phyloP scores from a whole-genome alignment of 768 basidiomycete genomes.

The Boletus coccyginus region DNA sequence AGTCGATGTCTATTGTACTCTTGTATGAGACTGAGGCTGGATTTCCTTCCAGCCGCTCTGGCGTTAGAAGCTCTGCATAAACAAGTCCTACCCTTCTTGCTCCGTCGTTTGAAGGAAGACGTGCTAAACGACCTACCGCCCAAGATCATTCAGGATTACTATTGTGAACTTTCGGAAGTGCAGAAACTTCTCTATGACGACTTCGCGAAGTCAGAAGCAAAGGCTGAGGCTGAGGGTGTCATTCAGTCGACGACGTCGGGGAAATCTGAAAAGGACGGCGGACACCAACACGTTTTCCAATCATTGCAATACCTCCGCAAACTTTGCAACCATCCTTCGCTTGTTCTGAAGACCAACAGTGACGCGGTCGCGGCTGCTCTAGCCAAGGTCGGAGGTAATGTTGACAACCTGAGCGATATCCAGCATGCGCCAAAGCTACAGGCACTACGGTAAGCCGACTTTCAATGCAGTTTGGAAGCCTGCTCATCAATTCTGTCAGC shows the following conservation, averaged over 20 bases:
- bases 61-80: slow-evolving; percentile 97
- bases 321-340: slow-evolving; percentile 94
- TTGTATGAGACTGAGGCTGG: background rate
- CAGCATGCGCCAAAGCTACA: slow-evolving; percentile 92
- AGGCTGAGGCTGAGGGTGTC: slow-evolving; percentile 58
- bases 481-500: slow-evolving; percentile 39
- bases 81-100: slow-evolving; percentile 96
- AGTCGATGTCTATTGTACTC: slow-evolving; percentile 26
- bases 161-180: slow-evolving; percentile 93
- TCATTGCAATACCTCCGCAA: slow-evolving; percentile 95
- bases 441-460: slow-evolving; percentile 70
- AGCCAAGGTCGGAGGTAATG: slow-evolving; percentile 47
- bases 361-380: slow-evolving; percentile 59
- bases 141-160: slow-evolving; percentile 99
- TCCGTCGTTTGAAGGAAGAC: slow-evolving; percentile 96
- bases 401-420: slow-evolving; percentile 65
- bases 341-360: slow-evolving; percentile 76
- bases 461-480: background rate
- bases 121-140: slow-evolving; percentile 94
- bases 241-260: slow-evolving; percentile 45
- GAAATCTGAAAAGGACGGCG: slow-evolving; percentile 37
- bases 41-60: slow-evolving; percentile 63
- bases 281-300: slow-evolving; percentile 92
- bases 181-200: slow-evolving; percentile 96
- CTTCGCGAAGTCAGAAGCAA: slow-evolving; percentile 79